Conservation (phyloP, 331 rosid species). For the Stylosanthes scabra region DNA sequence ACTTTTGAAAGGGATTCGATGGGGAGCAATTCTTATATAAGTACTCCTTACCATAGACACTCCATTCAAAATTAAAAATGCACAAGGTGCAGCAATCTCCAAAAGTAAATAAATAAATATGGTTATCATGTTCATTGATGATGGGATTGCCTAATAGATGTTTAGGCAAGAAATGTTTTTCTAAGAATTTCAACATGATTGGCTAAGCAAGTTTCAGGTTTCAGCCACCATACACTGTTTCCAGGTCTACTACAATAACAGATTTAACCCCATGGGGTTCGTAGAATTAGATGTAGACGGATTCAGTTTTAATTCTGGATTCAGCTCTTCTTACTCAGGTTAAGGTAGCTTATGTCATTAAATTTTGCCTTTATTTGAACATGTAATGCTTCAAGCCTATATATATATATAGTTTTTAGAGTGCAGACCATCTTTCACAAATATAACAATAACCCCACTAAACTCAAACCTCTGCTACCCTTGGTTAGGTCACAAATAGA, state of each 20-base stretch:
- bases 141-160: neutral
- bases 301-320: neutral
- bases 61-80: neutral
- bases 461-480: neutral
- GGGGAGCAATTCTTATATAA: neutral
- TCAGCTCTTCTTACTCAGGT: neutral
- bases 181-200: neutral
- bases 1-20: neutral
- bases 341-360: neutral
- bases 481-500: neutral
- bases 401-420: neutral
- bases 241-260: neutral
- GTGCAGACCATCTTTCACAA: neutral
- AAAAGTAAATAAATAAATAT: neutral
- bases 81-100: neutral
- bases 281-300: neutral
- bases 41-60: neutral
- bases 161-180: neutral
- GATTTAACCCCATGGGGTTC: neutral
- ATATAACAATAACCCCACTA: neutral
- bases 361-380: neutral
- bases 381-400: neutral
- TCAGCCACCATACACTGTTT: neutral
- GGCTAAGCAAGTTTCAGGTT: neutral
- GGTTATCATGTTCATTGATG: neutral